Evolutionary conservation across 2,329 filamentous ascomycete species (phyloP).

Genomic region (Botrytis aclada): DNA sequence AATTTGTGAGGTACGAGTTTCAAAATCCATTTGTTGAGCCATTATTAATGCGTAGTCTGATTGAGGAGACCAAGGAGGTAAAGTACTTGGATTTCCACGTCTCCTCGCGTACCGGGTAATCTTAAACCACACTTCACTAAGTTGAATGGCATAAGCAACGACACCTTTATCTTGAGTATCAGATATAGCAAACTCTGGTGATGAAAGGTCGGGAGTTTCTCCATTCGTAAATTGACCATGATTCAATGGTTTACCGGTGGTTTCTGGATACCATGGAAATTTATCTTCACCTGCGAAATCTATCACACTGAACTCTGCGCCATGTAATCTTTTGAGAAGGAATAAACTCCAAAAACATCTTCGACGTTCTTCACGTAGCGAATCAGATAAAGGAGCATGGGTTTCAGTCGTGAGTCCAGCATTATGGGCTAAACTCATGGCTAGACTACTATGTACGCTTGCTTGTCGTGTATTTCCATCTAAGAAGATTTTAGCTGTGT

Average conservation of each 20-base stretch:
- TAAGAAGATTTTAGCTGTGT: conserved; percentile 22
- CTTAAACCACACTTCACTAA: conserved; percentile 49
- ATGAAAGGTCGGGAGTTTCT: conserved; percentile 6
- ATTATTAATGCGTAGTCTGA: conserved; percentile 52
- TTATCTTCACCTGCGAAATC: conserved; percentile 40
- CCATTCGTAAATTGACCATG: conserved; percentile 19
- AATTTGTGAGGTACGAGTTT: conserved; percentile 49
- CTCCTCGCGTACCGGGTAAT: conserved; percentile 47
- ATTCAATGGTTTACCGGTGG: conserved; percentile 33
- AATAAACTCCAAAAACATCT: conserved; percentile 39
- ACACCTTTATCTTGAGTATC: conserved; percentile 42
- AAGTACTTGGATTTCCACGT: conserved; percentile 43
- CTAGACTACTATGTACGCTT: conserved; percentile 45
- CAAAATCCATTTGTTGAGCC: conserved; percentile 49
- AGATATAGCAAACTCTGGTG: conserved; percentile 23
- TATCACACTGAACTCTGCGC: conserved; percentile 38
- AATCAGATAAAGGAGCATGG: conserved; percentile 21
- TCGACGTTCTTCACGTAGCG: conserved; percentile 35
- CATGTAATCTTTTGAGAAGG: conserved; percentile 35
- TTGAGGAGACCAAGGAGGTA: conserved; percentile 48
- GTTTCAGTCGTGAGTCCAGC: conserved; percentile 44
- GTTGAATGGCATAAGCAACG: conserved; percentile 44
- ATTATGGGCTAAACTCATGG: conserved; percentile 46
- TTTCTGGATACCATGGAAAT: conserved; percentile 42
- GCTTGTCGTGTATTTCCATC: conserved; percentile 47